A percentile compares a stretch with the other conserved stretches of the same genome.
Evolutionary conservation across 495 filamentous ascomycete species (phyloP).

Genomic region (Melanomma pulvis-pyrius): DNA sequence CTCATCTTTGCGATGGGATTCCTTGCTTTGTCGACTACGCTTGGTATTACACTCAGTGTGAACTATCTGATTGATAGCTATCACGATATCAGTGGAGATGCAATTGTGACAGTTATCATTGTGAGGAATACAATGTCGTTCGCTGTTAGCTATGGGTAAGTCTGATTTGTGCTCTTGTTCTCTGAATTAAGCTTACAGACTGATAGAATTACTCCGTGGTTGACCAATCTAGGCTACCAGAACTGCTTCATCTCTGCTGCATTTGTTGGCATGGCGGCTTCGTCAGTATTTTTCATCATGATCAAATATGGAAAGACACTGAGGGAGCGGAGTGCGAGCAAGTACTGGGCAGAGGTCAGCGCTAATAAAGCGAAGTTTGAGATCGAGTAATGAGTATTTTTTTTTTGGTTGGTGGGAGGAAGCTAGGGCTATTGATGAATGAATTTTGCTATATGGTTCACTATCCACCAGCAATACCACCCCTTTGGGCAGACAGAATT

Average conservation of each 20-base stretch:
- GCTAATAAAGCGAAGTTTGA: not conserved
- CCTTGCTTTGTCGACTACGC: constrained; percentile 56
- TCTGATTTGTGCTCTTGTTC: not conserved
- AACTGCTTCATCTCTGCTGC: constrained; percentile 11
- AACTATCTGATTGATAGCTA: constrained; percentile 48
- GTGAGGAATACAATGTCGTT: constrained; percentile 6
- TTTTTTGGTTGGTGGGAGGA: too few relatives aligned
- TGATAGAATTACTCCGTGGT: constrained; percentile 2
- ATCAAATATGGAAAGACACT: not conserved
- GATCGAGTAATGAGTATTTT: too few relatives aligned
- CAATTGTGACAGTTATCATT: constrained; percentile 42
- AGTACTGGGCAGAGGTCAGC: not conserved
- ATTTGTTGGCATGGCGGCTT: constrained; percentile 1
- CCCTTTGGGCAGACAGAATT: not conserved
- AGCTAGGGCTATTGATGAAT: too few relatives aligned
- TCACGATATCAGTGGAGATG: constrained; percentile 53
- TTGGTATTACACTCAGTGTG: constrained; percentile 55
- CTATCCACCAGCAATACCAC: not conserved
- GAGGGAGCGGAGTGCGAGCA: not conserved
- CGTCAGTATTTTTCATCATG: constrained; percentile 3
- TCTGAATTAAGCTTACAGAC: not conserved
- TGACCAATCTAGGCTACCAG: constrained; percentile 4
- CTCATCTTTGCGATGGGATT: constrained; percentile 54
- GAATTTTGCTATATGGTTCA: too few relatives aligned
- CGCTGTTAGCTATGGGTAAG: not conserved